Evolutionary conservation across 2,329 filamentous ascomycete genomes (phyloP), one percentile per base, ranked within the genome.

Genomic region (Immersiporthe knoxdaviesiana): DNA sequence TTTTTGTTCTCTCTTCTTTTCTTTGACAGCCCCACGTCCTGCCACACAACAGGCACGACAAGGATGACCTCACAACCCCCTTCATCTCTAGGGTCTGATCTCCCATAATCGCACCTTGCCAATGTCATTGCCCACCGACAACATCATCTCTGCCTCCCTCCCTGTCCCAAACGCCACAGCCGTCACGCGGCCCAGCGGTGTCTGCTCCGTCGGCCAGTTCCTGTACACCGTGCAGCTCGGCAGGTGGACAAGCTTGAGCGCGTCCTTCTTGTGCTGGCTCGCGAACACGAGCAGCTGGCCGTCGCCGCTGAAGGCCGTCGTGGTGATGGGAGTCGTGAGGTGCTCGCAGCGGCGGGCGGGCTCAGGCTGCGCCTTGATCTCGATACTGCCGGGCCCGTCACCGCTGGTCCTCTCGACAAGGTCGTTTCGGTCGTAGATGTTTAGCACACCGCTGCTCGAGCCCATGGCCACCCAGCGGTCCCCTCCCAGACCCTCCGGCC

Each of bases 131-230:
- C 90, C 95, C 65, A 98, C 92, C 14, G 93, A 93, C 73, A 99
- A 78, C 75, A 94, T 79, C 67, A 69, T 65, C 30, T 71, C 69
- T 24, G 69, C 65, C 74, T 91, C 86, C 71, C 89, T 91, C 71
- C 85, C 84, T 7, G 82, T 84, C 27, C 87, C 86, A 77, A 93
- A 91, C 3, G 92, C 90, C 70, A 94, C 87, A 0, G 89, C 85
- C 2, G 92, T 92, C 73, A 98, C 90, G 70, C 93, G 86, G 0
- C 96, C 96, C 71, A 99, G 81, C 0, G 94, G 94, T 68, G 96
- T 99, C 78, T 92, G 90, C 72, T 90, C 88, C 66, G 95, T 99
- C 32, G 96, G 96, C 96, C 96, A 99, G 80, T 99, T 99, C 76
- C 91, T 90, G 84, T 96, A 99, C 27, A 98, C 93, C 1, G 94